Evolutionary conservation across 176 grass and related monocot species (phyloP).

Genomic region (Hordeum marinum): DNA sequence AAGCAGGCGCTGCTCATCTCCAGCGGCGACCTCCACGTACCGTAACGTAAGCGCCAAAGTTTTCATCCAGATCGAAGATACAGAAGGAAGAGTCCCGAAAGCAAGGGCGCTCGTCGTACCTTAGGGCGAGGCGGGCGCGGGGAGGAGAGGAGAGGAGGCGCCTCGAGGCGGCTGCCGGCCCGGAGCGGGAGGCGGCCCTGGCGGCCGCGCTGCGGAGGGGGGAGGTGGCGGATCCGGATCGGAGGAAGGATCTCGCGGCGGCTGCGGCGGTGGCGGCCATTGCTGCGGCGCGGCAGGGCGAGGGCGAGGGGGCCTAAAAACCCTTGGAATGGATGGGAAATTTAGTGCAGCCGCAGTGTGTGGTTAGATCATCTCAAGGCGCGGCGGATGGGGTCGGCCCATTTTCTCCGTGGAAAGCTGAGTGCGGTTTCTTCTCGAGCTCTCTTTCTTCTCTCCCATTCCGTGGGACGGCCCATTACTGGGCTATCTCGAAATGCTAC

Average conservation of each 20-base stretch:
- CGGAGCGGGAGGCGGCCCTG: conserved; percentile 29
- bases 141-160: conserved; percentile 17
- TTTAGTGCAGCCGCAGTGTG: neutral
- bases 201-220: conserved; percentile 36
- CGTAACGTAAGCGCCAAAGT: neutral
- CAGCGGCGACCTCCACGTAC: conserved; percentile 54
- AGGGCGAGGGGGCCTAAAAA: conserved; percentile 25
- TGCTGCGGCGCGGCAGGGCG: neutral
- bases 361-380: neutral
- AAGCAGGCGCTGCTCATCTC: conserved; percentile 78
- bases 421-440: neutral
- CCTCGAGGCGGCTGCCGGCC: conserved; percentile 26
- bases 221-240: conserved; percentile 34
- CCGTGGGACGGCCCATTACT: neutral
- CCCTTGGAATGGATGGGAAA: conserved; percentile 2
- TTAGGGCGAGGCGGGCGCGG: conserved; percentile 30
- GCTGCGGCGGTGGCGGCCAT: conserved; percentile 47
- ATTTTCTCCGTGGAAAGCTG: neutral
- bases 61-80: neutral
- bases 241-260: conserved; percentile 66
- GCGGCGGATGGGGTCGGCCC: neutral
- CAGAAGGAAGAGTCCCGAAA: neutral
- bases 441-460: no score
- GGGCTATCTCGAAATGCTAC: no score
- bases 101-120: conserved; percentile 21